Conservation (phyloP, 2,329 filamentous ascomycete species). For the Amylocarpus encephaloides region DNA sequence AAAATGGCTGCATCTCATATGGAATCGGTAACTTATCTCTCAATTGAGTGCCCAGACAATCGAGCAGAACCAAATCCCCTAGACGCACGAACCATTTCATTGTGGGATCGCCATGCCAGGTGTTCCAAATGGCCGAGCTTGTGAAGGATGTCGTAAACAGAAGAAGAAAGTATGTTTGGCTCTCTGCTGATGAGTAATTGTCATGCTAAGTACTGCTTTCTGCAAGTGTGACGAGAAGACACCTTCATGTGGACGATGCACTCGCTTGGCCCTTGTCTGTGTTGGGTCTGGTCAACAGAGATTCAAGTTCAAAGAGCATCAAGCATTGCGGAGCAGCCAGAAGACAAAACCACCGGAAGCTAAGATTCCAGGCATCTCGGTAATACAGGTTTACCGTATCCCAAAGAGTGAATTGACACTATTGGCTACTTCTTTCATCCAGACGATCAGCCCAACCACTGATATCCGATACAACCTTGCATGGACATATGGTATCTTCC, state of each 20-base stretch:
- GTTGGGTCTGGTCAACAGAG: conserved; percentile 1
- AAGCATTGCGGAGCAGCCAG: background rate
- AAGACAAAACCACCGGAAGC: background rate
- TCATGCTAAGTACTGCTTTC: background rate
- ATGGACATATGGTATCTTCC: background rate
- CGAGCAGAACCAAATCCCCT: background rate
- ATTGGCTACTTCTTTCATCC: background rate
- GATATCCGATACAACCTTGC: conserved; percentile 2
- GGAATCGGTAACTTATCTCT: no score
- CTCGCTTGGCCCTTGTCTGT: background rate
- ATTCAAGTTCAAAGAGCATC: background rate
- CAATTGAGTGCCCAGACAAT: background rate
- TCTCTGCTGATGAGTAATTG: background rate
- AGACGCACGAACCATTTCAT: background rate
- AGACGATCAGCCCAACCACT: background rate
- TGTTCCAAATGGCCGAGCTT: conserved; percentile 2
- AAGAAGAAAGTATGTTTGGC: conserved; percentile 4
- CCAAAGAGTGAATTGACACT: background rate
- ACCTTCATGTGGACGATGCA: conserved; percentile 1
- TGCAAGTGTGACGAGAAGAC: background rate
- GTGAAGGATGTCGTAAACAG: conserved; percentile 6
- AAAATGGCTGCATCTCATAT: no score
- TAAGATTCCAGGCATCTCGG: background rate
- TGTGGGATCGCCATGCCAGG: background rate
- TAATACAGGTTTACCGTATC: background rate